Evolutionary conservation across 2,329 filamentous ascomycete genomes (phyloP).

Genomic region (Ceratocystis ficicola): DNA sequence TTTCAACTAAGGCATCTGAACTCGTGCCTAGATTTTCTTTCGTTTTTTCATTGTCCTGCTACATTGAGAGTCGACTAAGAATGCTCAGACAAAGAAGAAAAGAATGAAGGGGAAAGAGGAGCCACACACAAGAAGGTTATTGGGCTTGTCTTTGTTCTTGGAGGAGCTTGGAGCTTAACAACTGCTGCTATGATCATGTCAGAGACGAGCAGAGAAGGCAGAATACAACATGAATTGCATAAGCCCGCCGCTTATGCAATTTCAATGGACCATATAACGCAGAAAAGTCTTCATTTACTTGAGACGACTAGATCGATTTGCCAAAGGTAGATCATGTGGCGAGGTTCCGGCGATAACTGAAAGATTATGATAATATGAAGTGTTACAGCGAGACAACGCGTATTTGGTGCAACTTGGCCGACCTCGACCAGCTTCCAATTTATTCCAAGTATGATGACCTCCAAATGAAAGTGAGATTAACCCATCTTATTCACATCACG

Average conservation of each 20-base stretch:
- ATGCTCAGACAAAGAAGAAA: not conserved
- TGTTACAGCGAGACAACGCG: not conserved
- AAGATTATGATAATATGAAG: not conserved
- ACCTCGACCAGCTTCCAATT: not conserved
- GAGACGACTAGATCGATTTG: not conserved
- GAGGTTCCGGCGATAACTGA: not conserved
- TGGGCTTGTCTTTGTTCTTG: not conserved
- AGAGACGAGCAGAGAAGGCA: not conserved
- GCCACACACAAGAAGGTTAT: not conserved
- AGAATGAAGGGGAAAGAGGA: not conserved
- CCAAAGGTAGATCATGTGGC: not conserved
- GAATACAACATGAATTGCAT: not conserved
- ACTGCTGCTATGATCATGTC: constrained; percentile 1
- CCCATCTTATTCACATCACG: not conserved
- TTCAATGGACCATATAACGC: not conserved
- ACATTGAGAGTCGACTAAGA: not conserved
- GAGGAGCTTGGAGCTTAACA: constrained; percentile 6
- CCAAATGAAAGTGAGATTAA: constrained; percentile 3
- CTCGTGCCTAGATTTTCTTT: not conserved
- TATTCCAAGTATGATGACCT: not conserved
- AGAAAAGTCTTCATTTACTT: not conserved
- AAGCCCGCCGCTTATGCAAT: not conserved
- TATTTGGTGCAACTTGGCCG: not conserved
- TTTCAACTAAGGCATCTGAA: not conserved
- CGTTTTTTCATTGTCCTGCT: not conserved